Conservation (phyloP, 2,329 filamentous ascomycete genomes). For the Penicillium italicum region DNA sequence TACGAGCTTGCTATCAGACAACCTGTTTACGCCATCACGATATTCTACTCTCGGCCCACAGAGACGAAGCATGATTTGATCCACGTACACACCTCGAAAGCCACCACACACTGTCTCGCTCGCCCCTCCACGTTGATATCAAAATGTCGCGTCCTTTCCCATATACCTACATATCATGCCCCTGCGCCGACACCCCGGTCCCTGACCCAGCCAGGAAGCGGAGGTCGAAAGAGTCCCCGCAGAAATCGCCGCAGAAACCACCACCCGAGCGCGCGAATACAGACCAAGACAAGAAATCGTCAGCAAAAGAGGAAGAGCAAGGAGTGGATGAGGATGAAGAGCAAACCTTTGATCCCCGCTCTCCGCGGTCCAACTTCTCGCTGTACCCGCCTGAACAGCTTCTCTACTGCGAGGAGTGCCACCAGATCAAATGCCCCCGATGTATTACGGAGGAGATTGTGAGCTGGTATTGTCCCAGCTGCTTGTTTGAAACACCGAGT, state of each 20-base stretch:
- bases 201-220: slow-evolving; percentile 40
- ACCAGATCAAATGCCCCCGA: slow-evolving; percentile 88
- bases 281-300: slow-evolving; percentile 1
- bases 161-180: slow-evolving; percentile 63
- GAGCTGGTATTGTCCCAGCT: slow-evolving; percentile 92
- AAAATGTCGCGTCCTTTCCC: slow-evolving; percentile 57
- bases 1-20: background rate
- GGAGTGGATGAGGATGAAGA: slow-evolving; percentile 65
- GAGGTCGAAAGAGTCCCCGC: slow-evolving; percentile 36
- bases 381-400: slow-evolving; percentile 91
- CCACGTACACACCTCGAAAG: background rate
- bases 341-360: slow-evolving; percentile 78
- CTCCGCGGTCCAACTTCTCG: slow-evolving; percentile 81
- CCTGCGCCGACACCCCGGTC: slow-evolving; percentile 53
- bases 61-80: slow-evolving; percentile 22
- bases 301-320: slow-evolving; percentile 24
- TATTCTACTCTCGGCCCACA: background rate
- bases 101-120: background rate
- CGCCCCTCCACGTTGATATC: background rate
- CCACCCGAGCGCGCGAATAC: slow-evolving; percentile 20
- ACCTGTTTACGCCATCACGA: background rate
- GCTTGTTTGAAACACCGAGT: slow-evolving; percentile 91
- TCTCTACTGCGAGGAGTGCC: slow-evolving; percentile 95
- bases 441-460: slow-evolving; percentile 92
- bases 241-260: slow-evolving; percentile 29